phyloP scores from a whole-genome alignment of 768 basidiomycete genomes.

The Butyriboletus loyo region DNA sequence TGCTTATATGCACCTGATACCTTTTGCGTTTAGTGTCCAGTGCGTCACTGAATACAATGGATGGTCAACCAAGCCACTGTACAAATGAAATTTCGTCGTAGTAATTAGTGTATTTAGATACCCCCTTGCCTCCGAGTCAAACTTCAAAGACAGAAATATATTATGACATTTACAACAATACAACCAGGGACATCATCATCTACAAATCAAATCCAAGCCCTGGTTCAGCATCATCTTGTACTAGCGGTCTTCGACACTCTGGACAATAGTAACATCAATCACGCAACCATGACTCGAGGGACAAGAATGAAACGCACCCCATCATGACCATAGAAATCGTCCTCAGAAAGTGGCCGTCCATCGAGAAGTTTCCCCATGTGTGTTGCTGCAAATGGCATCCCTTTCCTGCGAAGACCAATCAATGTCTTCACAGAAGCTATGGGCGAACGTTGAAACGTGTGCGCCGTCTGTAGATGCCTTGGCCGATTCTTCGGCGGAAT shows the following conservation, averaged over 20 bases:
- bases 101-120: no score
- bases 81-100: no score
- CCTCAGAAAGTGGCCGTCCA: conserved; percentile 20
- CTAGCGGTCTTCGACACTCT: neutral
- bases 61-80: no score
- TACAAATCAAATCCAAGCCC: no score
- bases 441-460: conserved; percentile 37
- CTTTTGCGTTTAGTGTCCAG: no score
- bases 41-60: no score
- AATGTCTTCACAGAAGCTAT: conserved; percentile 24
- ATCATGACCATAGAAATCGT: conserved; percentile 2
- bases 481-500: conserved; percentile 17
- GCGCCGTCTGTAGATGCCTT: neutral
- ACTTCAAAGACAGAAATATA: no score
- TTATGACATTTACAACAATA: no score
- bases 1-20: no score
- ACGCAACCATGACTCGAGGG: neutral
- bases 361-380: conserved; percentile 42
- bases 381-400: conserved; percentile 35
- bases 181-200: no score
- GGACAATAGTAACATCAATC: neutral
- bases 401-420: conserved; percentile 37
- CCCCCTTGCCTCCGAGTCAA: no score
- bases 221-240: neutral
- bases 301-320: neutral